Evolutionary conservation across 768 basidiomycete genomes (phyloP), one percentile per base, ranked within the genome.

Genomic region (Dentipellis fragilis): DNA sequence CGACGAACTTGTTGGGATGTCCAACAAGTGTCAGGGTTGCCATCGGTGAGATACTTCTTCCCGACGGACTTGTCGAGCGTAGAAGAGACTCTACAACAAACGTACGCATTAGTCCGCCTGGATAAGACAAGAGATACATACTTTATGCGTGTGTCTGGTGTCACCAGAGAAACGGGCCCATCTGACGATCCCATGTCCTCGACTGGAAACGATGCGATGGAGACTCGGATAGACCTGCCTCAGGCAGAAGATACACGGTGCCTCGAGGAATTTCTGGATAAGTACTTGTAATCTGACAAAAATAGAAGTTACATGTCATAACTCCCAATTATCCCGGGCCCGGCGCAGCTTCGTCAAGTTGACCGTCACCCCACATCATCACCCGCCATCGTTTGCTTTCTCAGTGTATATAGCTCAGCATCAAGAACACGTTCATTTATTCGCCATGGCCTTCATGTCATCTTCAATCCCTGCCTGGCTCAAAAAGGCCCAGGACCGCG

Each of bases 21-120:
- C 88, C 89, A 91, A 66, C 89, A 91, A 8, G 88, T 91, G 66
- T 88, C 89, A 54, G 82, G 80, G 60, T 73, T 86, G 22, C 76
- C 73, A 63, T 91, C 89, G 29, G 81, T 75, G 19, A 91, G 75
- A 65, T 80, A 67, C 65, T 83, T 85, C 71, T 87, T 90, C 17
- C 80, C 80, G 12, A 77, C 80, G 4, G 82, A 77, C 67, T 85
- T 89, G 66, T 89, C 85, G 12, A 89, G 71, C 4, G 83, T 83
- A 36, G 89, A 89, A 68, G 86, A 89, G 63, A 90, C 89, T 74
- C 88, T 90, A 59, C 10, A 16, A 51, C 29, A 6, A 29, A 29
- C 29, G 29, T 29, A 29, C 29, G 29, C 29, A 29, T 29, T 6
- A 29, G 29, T 29, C 29, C 29, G 29, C 29, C 29, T 29, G 29